phyloP scores from a whole-genome alignment of 225 moss, liverwort and hornwort genomes.

The Bryum argenteum region DNA sequence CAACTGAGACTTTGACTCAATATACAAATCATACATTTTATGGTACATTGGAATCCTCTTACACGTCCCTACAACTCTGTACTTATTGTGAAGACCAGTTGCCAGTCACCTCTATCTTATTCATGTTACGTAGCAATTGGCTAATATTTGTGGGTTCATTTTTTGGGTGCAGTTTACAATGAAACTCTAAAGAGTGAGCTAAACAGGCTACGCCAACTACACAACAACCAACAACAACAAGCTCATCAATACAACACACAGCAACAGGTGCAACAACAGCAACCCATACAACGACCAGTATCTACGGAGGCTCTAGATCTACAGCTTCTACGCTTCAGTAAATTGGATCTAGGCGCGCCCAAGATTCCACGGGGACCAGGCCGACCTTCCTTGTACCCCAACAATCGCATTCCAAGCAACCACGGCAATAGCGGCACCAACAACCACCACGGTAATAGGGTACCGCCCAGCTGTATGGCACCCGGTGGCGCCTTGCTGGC shows the following conservation, averaged over 20 bases:
- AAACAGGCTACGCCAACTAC: slow-evolving; percentile 71
- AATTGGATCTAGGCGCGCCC: slow-evolving; percentile 73
- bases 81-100: no score
- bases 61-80: no score
- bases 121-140: no score
- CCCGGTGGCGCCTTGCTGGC: slow-evolving; percentile 15
- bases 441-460: not conserved
- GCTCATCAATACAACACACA: slow-evolving; percentile 49
- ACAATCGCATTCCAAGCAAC: slow-evolving; percentile 28
- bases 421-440: slow-evolving; percentile 29
- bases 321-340: slow-evolving; percentile 81
- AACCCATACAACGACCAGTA: slow-evolving; percentile 49
- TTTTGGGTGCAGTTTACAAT: slow-evolving; percentile 62
- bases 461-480: slow-evolving; percentile 49
- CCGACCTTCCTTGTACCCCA: slow-evolving; percentile 40
- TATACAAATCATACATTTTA: no score
- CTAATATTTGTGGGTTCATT: no score
- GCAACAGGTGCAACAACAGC: slow-evolving; percentile 45
- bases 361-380: slow-evolving; percentile 25
- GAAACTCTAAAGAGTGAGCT: slow-evolving; percentile 78
- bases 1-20: no score
- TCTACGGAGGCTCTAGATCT: slow-evolving; percentile 67
- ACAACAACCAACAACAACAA: slow-evolving; percentile 44
- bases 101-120: no score
- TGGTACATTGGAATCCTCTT: no score